Base-by-base conservation (phyloP, 1,284 basidiomycete genomes). In the Cryptococcus maquisensis region DNA sequence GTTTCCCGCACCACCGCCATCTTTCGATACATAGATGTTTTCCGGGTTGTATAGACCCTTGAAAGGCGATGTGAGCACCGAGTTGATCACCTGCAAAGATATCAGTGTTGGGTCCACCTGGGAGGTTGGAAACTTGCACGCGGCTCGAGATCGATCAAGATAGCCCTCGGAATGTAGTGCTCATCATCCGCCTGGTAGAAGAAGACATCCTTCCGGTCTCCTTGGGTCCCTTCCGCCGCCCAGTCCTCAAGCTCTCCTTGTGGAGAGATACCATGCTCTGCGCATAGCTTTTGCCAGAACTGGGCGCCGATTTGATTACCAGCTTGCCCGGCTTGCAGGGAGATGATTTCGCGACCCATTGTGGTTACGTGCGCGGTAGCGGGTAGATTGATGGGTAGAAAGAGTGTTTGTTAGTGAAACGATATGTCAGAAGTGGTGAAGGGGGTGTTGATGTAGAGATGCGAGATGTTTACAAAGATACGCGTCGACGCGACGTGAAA, bases 131-230 rank as follows among this genome's bases (percentile, higher is more conserved):
- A 0, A 69, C 86, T 69, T 70, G 95, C 95, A 72, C 96, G 81
- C 45, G 96, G 96, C 73, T 99, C 96, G n/a, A 97, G 82, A 77
- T 99, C 96, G 54, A 98, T 86, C 23, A 98, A 82, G 59, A 98
- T 95, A 4, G 96, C 91, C 52, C 96, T 83, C 9, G 96, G 96
- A 63, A 98, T 94, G 75, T 98, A 99, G 71, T 98, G 95, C 73
- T 98, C 96, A 72, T 99, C 96, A 74, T 99, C 96, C 12, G 96
- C 96, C 75, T 98, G 96, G 75, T 99, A 99, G 79, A 99, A 99
- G 79, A 99, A 99, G 41, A 98, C 95, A 77, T 99, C 96, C 71
- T 98, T 99, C 65, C 96, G 82, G 76, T 98, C 96, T 4, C 90
- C 88, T 55, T 70, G 71, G n/a, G 66, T 66, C 28, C 88, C 89